phyloP scores from a whole-genome alignment of 2,329 filamentous ascomycete genomes.

The Aspergillus sp. region DNA sequence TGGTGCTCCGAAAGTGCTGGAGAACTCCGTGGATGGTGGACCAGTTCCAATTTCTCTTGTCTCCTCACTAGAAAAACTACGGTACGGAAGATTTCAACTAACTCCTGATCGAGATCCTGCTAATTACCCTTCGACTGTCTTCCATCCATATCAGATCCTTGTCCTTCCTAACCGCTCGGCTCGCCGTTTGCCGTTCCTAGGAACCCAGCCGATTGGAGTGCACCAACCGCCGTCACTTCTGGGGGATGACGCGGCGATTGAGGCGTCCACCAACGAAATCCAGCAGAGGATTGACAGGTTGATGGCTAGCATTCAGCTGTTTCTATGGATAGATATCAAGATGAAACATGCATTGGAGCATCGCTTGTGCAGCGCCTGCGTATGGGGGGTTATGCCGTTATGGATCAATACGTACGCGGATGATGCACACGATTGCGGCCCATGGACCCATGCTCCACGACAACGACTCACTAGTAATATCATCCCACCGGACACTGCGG shows the following conservation, averaged over 20 bases:
- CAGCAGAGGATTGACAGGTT: neutral
- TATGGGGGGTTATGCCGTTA: neutral
- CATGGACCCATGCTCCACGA: constrained; percentile 2
- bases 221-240: constrained; percentile 7
- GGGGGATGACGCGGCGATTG: constrained; percentile 3
- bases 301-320: neutral
- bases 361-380: neutral
- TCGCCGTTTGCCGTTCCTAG: constrained; percentile 5
- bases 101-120: neutral
- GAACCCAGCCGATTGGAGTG: constrained; percentile 12
- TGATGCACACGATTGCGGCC: neutral
- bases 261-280: neutral
- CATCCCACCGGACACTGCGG: constrained; percentile 8
- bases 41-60: neutral
- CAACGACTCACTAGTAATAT: too few species aligned
- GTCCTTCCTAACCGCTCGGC: constrained; percentile 1
- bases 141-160: constrained; percentile 3
- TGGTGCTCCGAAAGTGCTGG: neutral
- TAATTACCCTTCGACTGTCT: neutral
- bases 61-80: too few species aligned
- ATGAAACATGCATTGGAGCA: constrained; percentile 13
- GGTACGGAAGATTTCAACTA: too few species aligned
- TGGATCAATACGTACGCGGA: neutral
- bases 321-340: constrained; percentile 7
- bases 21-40: neutral